Conservation (phyloP, 225 moss, liverwort and hornwort species). For the Ulota crispa region DNA sequence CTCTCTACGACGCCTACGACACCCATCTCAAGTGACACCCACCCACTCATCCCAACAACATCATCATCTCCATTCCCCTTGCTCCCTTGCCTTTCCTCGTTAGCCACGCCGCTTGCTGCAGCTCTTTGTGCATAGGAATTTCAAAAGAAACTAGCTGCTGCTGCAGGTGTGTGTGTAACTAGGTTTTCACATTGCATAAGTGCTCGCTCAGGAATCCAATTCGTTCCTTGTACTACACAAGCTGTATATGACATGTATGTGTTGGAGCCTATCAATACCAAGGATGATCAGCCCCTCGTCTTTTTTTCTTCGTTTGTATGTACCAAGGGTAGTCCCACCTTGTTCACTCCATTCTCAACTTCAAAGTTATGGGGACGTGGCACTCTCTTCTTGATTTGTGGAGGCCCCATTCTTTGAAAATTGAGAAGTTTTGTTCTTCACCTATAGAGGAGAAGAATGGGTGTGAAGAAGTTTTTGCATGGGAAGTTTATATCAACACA, state of each 20-base stretch:
- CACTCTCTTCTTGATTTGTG: too few species aligned
- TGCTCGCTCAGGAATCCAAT: slow-evolving; percentile 32
- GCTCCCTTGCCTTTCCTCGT: background rate
- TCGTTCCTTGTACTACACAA: slow-evolving; percentile 27
- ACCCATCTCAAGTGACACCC: slow-evolving; percentile 89
- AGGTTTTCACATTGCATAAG: slow-evolving; percentile 27
- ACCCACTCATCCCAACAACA: too few species aligned
- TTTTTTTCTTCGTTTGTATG: slow-evolving; percentile 8
- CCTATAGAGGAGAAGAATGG: too few species aligned
- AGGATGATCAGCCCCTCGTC: slow-evolving; percentile 4
- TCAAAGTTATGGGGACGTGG: too few species aligned
- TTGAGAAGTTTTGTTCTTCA: too few species aligned
- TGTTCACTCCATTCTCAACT: too few species aligned
- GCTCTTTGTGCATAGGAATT: slow-evolving; percentile 34
- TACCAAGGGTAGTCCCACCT: background rate
- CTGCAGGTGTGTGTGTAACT: slow-evolving; percentile 15
- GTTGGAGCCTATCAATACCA: slow-evolving; percentile 31
- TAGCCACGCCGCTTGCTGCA: slow-evolving; percentile 10
- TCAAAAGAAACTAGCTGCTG: slow-evolving; percentile 15
- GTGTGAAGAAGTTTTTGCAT: too few species aligned
- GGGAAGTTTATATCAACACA: too few species aligned
- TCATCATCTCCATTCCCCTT: background rate
- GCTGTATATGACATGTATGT: slow-evolving; percentile 33
- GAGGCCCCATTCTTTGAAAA: too few species aligned
- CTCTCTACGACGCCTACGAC: slow-evolving; percentile 75